A percentile compares a stretch with the other conserved stretches of the same genome.
phyloP scores from a whole-genome alignment of 352 stramenopile genomes.

The Pythium coloratum region DNA sequence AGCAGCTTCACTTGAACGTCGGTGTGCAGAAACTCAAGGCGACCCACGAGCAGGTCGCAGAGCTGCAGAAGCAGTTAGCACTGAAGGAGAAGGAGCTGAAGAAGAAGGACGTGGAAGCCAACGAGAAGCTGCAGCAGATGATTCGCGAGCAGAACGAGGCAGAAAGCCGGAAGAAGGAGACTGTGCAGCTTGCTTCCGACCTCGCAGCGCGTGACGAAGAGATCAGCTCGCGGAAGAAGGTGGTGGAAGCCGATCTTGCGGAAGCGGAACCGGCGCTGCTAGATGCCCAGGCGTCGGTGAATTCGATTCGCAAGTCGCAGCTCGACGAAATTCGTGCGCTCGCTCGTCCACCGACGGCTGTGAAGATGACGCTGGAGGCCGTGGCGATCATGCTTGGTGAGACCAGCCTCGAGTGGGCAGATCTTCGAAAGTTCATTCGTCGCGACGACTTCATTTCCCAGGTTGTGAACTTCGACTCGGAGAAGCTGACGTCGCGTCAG shows the following conservation, averaged over 20 bases:
- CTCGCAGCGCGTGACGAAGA: slow-evolving; percentile 94
- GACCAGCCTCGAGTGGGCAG: slow-evolving; percentile 94
- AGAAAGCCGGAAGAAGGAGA: slow-evolving; percentile 96
- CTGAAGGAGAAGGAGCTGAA: slow-evolving; percentile 94
- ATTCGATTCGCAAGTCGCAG: slow-evolving; percentile 98
- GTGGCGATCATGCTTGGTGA: slow-evolving; percentile 99
- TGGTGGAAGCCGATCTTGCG: slow-evolving; percentile 96
- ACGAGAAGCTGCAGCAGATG: slow-evolving; percentile 99
- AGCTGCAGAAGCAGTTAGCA: slow-evolving; percentile 89
- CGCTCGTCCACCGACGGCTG: slow-evolving; percentile 93
- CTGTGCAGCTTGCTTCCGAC: slow-evolving; percentile 94
- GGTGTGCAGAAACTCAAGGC: slow-evolving; percentile 98
- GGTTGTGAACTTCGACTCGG: slow-evolving; percentile 99
- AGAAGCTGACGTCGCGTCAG: slow-evolving; percentile 94
- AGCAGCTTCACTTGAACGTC: slow-evolving; percentile 98
- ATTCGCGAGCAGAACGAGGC: slow-evolving; percentile 98
- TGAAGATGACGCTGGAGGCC: slow-evolving; percentile 97
- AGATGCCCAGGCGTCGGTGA: slow-evolving; percentile 95
- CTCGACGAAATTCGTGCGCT: slow-evolving; percentile 99
- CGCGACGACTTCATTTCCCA: slow-evolving; percentile 99
- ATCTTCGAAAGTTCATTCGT: slow-evolving; percentile 97
- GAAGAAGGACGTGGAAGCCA: slow-evolving; percentile 96
- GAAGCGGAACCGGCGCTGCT: slow-evolving; percentile 97
- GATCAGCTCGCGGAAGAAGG: slow-evolving; percentile 94
- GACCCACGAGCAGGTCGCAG: slow-evolving; percentile 97